These are phyloP conservation scores for Penicillium alfredii DNA, from an alignment of 495 filamentous ascomycete species.

Conservation along the genomic window DNA sequence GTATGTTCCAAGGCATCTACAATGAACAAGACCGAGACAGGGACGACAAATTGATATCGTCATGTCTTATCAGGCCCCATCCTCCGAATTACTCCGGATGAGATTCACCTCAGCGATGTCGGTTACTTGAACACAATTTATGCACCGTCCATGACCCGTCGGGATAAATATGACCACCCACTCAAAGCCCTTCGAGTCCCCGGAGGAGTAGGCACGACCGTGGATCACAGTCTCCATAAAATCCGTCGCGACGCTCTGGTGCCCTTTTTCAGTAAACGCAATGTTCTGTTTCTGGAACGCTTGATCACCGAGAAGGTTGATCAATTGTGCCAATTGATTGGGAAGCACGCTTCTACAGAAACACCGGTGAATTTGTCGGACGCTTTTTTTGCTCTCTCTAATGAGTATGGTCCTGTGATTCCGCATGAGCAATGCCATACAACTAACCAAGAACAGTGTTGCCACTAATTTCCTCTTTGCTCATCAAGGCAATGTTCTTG, in stretches of 20 bases:
- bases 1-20: too few relatives aligned
- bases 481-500: conserved; percentile 28
- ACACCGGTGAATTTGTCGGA: conserved; percentile 37
- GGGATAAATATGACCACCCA: conserved; percentile 24
- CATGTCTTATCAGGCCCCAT: conserved; percentile 25
- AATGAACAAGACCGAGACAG: too few relatives aligned
- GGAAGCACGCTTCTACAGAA: conserved; percentile 21
- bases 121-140: conserved; percentile 28
- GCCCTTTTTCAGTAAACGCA: conserved; percentile 33
- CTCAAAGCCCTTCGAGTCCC: conserved; percentile 12
- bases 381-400: conserved; percentile 29
- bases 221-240: conserved; percentile 26
- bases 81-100: conserved; percentile 32
- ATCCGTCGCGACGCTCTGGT: conserved; percentile 29
- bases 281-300: conserved; percentile 24
- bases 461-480: conserved; percentile 34
- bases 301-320: conserved; percentile 29
- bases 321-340: conserved; percentile 26
- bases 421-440: conserved; percentile 5
- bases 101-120: conserved; percentile 31
- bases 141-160: conserved; percentile 6
- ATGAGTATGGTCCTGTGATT: conserved; percentile 20
- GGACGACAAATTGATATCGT: background rate
- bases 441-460: conserved; percentile 29
- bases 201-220: conserved; percentile 19